Evolutionary conservation across 129 eudicot genomes (phyloP).

Genomic region (Flaveria linearis): DNA sequence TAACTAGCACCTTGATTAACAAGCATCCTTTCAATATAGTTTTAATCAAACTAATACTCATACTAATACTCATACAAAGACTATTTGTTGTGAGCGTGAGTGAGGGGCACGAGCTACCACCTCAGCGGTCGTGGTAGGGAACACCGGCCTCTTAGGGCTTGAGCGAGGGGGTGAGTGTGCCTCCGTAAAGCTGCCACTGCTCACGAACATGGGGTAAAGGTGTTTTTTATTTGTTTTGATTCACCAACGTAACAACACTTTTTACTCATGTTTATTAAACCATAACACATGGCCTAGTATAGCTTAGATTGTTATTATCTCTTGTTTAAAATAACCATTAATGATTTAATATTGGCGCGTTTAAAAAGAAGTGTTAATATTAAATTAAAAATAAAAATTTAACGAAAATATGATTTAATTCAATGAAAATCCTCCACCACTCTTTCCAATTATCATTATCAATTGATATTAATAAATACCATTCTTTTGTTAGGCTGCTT

Average conservation of each 20-base stretch:
- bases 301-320: neutral
- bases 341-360: neutral
- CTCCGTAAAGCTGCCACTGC: too few species aligned
- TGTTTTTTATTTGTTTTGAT: too few species aligned
- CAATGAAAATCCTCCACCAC: constrained; percentile 24
- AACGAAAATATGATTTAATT: neutral
- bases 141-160: too few species aligned
- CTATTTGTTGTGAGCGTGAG: too few species aligned
- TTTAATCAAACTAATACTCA: neutral
- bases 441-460: constrained; percentile 29
- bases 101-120: too few species aligned
- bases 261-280: too few species aligned
- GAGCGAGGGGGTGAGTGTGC: too few species aligned
- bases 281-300: too few species aligned
- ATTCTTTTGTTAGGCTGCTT: constrained; percentile 40
- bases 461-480: constrained; percentile 15
- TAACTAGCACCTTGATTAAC: neutral
- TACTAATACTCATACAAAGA: neutral
- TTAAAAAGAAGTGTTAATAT: too few species aligned
- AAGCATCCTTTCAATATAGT: neutral
- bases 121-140: too few species aligned
- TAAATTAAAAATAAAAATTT: neutral
- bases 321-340: neutral
- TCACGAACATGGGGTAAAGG: too few species aligned
- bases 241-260: too few species aligned